phyloP scores from a whole-genome alignment of 148 eudicot genomes.

The Nepenthes mirabilis region DNA sequence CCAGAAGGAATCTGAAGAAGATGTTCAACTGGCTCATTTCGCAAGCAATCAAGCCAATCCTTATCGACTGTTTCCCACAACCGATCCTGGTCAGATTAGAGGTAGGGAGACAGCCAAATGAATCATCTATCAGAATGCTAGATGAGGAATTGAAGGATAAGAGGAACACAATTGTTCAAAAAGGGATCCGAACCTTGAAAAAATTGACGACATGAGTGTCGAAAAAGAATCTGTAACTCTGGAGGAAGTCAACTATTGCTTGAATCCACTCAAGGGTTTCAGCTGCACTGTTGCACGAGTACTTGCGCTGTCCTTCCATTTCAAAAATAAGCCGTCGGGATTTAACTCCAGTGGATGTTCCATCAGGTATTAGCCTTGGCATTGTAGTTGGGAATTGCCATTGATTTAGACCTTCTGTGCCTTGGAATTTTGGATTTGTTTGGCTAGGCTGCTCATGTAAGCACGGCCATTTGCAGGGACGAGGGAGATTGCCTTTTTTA shows the following conservation, averaged over 20 bases:
- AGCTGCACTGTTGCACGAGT: constrained; percentile 43
- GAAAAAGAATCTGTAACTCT: constrained; percentile 50
- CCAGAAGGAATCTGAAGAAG: constrained; percentile 84
- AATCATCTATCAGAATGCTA: neutral
- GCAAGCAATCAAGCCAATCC: constrained; percentile 75
- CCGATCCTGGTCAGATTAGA: constrained; percentile 35
- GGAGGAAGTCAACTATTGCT: constrained; percentile 50
- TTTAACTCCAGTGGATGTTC: no score
- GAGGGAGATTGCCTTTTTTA: no score
- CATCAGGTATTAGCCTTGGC: no score
- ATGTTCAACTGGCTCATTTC: constrained; percentile 49
- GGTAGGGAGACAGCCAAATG: neutral
- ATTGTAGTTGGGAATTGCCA: no score
- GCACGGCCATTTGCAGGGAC: no score
- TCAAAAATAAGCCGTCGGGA: neutral
- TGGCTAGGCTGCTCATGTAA: no score
- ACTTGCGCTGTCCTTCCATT: constrained; percentile 24
- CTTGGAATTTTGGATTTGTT: no score
- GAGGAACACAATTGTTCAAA: neutral
- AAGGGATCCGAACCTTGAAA: constrained; percentile 36
- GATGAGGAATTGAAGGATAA: neutral
- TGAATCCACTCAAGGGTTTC: constrained; percentile 75
- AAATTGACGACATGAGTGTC: constrained; percentile 75
- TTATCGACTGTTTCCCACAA: constrained; percentile 73
- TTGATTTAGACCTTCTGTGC: no score